Base-by-base conservation (phyloP, 2,329 filamentous ascomycete species). In the Monosporascus ibericus region DNA sequence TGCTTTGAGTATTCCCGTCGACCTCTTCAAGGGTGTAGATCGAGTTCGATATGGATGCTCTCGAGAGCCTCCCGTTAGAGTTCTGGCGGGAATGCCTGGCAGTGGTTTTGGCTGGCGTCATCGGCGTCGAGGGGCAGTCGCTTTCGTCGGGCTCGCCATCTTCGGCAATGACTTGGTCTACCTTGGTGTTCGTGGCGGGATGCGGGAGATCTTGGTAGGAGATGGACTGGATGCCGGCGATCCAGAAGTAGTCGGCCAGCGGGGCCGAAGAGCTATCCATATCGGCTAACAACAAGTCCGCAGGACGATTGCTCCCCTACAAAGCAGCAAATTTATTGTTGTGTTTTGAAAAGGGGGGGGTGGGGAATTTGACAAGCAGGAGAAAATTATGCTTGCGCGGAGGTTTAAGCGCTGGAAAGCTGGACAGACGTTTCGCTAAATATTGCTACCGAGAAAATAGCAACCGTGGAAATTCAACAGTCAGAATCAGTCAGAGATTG, bases 231-330 rank as follows among this genome's bases (percentile, higher is more conserved):
- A 88, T 77, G 63, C 85, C 85, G 60, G 85, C 85, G 67, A 88
- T 87, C 85, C 85, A 88, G 70, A 88, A 88, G 72, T 88, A 88
- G 69, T 88, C 85, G 70, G 85, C 85, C 68, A 88, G 76, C 65
- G 85, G 85, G 58, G 77, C 78, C 58, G 82, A 84, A 54, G 81
- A 76, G 71, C 70, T 74, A 66, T 82, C 80, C 80, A 84, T 84
- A 72, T 71, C 77, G 67, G 64, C 57, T 55, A 48, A 52, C 37
- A 27, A 54, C 58, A 63, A 51, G 57, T 60, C 59, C 24, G 25
- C 39, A 24, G 42, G 22, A 15, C 18, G 27, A 14, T 30, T 30
- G 27, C 9, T 30, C 27, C 14, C 27, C 27, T 4, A 14, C 27
- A 14, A 14, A 30, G 9, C 5, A 30, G 27, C 27, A 11, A 30